phyloP scores from a whole-genome alignment of 352 stramenopile species.

The Phytophthora sp. region DNA sequence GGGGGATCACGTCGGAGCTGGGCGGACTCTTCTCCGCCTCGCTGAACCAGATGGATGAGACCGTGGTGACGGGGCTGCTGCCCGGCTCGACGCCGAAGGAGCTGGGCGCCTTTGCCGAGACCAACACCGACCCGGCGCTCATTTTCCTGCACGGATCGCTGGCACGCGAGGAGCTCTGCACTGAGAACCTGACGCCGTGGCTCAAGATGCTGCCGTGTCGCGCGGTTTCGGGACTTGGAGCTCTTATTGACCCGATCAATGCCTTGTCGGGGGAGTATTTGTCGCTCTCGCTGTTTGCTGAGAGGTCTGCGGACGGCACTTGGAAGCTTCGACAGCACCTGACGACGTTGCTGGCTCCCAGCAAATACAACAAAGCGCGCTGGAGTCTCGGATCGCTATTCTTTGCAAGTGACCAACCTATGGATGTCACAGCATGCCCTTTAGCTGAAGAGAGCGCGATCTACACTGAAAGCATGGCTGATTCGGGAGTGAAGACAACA shows the following conservation, averaged over 20 bases:
- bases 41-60: conserved; percentile 79
- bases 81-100: conserved; percentile 6
- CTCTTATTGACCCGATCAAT: conserved; percentile 77
- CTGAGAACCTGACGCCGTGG: conserved; percentile 89
- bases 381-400: conserved; percentile 61
- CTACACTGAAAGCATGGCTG: conserved; percentile 33
- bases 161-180: conserved; percentile 84
- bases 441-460: conserved; percentile 48
- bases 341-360: conserved; percentile 53
- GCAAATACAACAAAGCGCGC: conserved; percentile 17
- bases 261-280: conserved; percentile 77
- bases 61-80: conserved; percentile 36
- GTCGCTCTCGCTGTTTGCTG: conserved; percentile 60
- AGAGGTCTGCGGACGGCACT: conserved; percentile 14
- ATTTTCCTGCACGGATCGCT: conserved; percentile 70
- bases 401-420: conserved; percentile 28
- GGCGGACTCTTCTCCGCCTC: conserved; percentile 85
- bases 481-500: conserved; percentile 3
- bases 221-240: conserved; percentile 59
- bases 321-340: conserved; percentile 67
- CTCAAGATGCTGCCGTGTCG: conserved; percentile 89
- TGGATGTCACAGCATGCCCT: conserved; percentile 41
- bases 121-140: conserved; percentile 4
- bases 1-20: conserved; percentile 74
- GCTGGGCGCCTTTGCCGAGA: conserved; percentile 14